phyloP scores from a whole-genome alignment of 768 basidiomycete genomes.

The Collybia sp. region DNA sequence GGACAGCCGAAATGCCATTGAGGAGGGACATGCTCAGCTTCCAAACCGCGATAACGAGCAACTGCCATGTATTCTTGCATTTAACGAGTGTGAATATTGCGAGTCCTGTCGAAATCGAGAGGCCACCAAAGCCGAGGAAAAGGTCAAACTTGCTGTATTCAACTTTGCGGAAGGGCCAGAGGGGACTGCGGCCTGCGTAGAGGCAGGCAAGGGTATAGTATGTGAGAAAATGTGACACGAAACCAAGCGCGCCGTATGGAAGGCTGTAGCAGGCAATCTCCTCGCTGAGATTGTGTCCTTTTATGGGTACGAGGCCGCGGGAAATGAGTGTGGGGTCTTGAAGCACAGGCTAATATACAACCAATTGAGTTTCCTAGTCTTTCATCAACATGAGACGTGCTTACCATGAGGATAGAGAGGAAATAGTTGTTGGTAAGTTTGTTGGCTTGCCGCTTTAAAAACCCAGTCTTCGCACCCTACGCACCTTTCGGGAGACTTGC shows the following conservation, averaged over 20 bases:
- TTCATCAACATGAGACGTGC: too few species aligned
- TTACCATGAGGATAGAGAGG: too few species aligned
- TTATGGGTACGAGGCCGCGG: too few species aligned
- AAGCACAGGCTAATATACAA: too few species aligned
- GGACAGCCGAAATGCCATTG: constrained; percentile 4
- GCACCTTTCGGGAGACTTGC: too few species aligned
- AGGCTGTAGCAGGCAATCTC: constrained; percentile 8
- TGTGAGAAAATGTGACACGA: constrained; percentile 7
- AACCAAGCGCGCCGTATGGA: constrained; percentile 7
- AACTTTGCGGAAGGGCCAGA: constrained; percentile 1
- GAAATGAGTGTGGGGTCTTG: too few species aligned
- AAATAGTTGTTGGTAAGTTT: too few species aligned
- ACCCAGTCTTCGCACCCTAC: too few species aligned
- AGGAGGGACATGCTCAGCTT: constrained; percentile 6
- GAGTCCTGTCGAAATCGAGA: background rate
- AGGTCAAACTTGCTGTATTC: constrained; percentile 3
- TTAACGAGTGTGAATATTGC: background rate
- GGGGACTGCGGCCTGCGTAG: constrained; percentile 3
- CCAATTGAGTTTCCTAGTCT: too few species aligned
- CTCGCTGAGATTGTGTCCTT: constrained; percentile 2
- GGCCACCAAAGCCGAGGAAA: background rate
- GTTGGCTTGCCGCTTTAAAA: too few species aligned
- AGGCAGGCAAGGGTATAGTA: constrained; percentile 5
- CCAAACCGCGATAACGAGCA: constrained; percentile 4
- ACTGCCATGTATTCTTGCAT: constrained; percentile 6